These are phyloP conservation scores for Adansonia rubrostipa DNA, from an alignment of 441 rosid species.

Conservation along the genomic window DNA sequence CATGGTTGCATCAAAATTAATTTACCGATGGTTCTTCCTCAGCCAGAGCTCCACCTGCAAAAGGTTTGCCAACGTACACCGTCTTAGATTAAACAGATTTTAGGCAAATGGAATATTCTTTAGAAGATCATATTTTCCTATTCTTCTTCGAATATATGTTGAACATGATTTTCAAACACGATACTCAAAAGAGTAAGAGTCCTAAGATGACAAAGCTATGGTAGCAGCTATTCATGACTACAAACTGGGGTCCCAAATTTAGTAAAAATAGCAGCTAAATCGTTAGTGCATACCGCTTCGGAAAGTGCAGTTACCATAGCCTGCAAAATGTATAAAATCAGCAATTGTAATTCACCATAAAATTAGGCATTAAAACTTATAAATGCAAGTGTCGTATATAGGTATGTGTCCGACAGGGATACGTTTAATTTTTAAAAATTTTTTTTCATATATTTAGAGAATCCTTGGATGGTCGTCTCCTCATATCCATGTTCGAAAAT, in stretches of 20 bases:
- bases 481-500: too few species aligned
- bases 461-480: too few species aligned
- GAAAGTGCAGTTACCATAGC: constrained; percentile 40
- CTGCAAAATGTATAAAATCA: constrained; percentile 27
- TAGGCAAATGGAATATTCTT: background rate
- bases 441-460: too few species aligned
- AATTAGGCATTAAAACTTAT: background rate
- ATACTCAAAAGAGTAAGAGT: too few species aligned
- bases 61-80: background rate
- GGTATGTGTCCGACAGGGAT: too few species aligned
- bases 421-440: too few species aligned
- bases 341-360: background rate
- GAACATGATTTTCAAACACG: too few species aligned
- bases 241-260: background rate
- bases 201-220: too few species aligned
- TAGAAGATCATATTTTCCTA: too few species aligned
- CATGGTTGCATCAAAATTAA: background rate
- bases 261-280: background rate
- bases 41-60: constrained; percentile 31
- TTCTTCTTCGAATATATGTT: too few species aligned
- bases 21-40: constrained; percentile 12
- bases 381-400: too few species aligned
- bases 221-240: background rate
- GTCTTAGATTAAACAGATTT: background rate
- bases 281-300: constrained; percentile 23